A percentile compares a stretch with the other conserved stretches of the same genome.
phyloP scores from a whole-genome alignment of 371 early-diverging fungal genomes.

The Choanephora cucurbitarum region DNA sequence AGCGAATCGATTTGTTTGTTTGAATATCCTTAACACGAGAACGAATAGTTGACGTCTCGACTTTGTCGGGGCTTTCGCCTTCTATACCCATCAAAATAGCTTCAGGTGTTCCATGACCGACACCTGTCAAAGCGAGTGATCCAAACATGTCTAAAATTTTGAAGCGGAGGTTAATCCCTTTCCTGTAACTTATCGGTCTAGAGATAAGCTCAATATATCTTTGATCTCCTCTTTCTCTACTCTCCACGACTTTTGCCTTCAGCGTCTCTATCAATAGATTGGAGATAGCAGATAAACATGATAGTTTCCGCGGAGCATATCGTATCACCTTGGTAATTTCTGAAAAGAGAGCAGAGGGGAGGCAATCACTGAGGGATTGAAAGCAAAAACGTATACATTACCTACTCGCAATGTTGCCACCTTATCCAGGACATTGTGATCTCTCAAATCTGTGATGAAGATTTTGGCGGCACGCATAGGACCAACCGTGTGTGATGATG shows the following conservation, averaged over 20 bases:
- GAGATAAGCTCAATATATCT: slow-evolving; percentile 4
- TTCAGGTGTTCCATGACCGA: slow-evolving; percentile 93
- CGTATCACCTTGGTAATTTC: neutral
- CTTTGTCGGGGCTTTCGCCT: slow-evolving; percentile 90
- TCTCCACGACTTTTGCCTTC: too few species aligned
- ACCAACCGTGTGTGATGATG: slow-evolving; percentile 90
- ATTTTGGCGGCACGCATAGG: slow-evolving; percentile 97
- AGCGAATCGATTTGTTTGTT: slow-evolving; percentile 64
- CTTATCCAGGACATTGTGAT: slow-evolving; percentile 70
- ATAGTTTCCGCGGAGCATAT: neutral
- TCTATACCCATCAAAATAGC: slow-evolving; percentile 91
- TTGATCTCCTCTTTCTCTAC: neutral
- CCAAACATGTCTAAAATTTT: slow-evolving; percentile 80
- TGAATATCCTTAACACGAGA: slow-evolving; percentile 76
- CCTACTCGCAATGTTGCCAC: slow-evolving; percentile 73
- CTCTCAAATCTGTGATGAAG: slow-evolving; percentile 83
- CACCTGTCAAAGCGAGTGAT: slow-evolving; percentile 91
- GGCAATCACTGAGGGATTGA: neutral
- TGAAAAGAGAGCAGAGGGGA: neutral
- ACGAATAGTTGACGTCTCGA: slow-evolving; percentile 81
- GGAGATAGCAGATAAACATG: neutral
- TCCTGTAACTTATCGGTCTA: slow-evolving; percentile 3
- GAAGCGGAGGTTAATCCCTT: slow-evolving; percentile 5
- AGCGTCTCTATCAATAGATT: neutral
- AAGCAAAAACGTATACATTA: slow-evolving; percentile 18